These are phyloP conservation scores for Phoenix dactylifera DNA, from an alignment of 176 grass and related monocot genomes.

Conservation along the genomic window DNA sequence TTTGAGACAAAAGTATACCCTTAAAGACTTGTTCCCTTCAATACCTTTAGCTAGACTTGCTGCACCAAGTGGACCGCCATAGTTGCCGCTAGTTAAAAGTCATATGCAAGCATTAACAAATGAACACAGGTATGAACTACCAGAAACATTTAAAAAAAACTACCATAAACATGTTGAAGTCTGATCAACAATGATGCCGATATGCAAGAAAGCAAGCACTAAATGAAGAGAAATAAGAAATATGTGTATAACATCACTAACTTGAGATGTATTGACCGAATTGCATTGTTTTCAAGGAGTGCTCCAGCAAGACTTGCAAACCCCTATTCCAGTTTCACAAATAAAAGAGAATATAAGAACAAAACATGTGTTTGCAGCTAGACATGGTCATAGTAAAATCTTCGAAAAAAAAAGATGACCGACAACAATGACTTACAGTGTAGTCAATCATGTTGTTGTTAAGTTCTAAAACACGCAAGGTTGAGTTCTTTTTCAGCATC, in stretches of 20 bases:
- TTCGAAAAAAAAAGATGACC: background rate
- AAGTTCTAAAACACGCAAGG: slow-evolving; percentile 67
- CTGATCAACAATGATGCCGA: background rate
- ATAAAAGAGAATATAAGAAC: slow-evolving; percentile 1
- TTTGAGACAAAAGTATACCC: slow-evolving; percentile 42
- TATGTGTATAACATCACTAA: slow-evolving; percentile 35
- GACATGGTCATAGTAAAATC: background rate
- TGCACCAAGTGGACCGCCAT: slow-evolving; percentile 90
- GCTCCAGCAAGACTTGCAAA: slow-evolving; percentile 90
- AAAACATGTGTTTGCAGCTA: background rate
- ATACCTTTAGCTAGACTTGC: slow-evolving; percentile 77
- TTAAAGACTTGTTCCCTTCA: slow-evolving; percentile 88
- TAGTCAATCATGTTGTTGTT: slow-evolving; percentile 95
- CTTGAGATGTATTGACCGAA: slow-evolving; percentile 89
- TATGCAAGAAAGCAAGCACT: background rate
- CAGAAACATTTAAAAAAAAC: no score
- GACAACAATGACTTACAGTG: slow-evolving; percentile 44
- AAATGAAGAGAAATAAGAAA: no score
- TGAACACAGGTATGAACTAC: background rate
- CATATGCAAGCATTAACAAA: background rate
- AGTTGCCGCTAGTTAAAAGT: slow-evolving; percentile 74
- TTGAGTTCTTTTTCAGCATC: slow-evolving; percentile 85
- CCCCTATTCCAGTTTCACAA: slow-evolving; percentile 48
- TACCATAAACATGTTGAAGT: no score
- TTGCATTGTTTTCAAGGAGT: slow-evolving; percentile 75